phyloP scores from a whole-genome alignment of 768 basidiomycete species.

The Suillus fuscotomentosus region DNA sequence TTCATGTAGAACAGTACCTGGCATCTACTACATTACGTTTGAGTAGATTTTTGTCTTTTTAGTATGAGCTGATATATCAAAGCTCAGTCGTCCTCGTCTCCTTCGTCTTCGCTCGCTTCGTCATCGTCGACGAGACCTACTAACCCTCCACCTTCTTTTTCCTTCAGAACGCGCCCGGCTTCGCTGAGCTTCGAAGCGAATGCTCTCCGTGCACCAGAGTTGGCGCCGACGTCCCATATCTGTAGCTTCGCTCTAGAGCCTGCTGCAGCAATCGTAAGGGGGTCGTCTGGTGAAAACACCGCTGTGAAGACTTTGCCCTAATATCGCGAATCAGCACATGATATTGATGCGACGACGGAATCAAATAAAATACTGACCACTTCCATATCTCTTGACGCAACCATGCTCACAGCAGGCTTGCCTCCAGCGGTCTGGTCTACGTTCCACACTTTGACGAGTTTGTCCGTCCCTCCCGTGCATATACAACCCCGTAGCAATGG shows the following conservation, averaged over 20 bases:
- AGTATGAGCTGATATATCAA: background rate
- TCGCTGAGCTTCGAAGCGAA: constrained; percentile 77
- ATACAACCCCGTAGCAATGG: constrained; percentile 88
- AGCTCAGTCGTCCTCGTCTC: constrained; percentile 30
- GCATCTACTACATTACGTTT: constrained; percentile 7
- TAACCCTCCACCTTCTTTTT: constrained; percentile 64
- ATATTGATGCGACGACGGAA: background rate
- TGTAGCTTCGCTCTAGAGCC: constrained; percentile 94
- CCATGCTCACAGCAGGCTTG: constrained; percentile 77
- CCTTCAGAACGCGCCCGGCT: constrained; percentile 66
- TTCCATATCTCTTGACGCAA: constrained; percentile 85
- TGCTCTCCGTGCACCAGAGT: constrained; percentile 76
- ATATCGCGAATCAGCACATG: constrained; percentile 5
- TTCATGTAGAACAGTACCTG: constrained; percentile 73
- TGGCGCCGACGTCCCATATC: constrained; percentile 92
- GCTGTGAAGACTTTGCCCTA: constrained; percentile 97
- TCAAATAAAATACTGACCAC: constrained; percentile 55
- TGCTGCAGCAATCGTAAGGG: constrained; percentile 89
- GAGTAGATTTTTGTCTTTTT: constrained; percentile 13
- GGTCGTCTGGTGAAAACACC: constrained; percentile 91
- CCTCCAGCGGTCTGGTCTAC: constrained; percentile 62
- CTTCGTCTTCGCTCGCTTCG: constrained; percentile 61
- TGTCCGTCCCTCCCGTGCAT: constrained; percentile 93
- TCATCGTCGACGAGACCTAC: constrained; percentile 68
- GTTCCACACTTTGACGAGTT: constrained; percentile 96